Evolutionary conservation across 1,284 basidiomycete genomes (phyloP), one percentile per base, ranked within the genome.

Genomic region (Malassezia yamatoensis): DNA sequence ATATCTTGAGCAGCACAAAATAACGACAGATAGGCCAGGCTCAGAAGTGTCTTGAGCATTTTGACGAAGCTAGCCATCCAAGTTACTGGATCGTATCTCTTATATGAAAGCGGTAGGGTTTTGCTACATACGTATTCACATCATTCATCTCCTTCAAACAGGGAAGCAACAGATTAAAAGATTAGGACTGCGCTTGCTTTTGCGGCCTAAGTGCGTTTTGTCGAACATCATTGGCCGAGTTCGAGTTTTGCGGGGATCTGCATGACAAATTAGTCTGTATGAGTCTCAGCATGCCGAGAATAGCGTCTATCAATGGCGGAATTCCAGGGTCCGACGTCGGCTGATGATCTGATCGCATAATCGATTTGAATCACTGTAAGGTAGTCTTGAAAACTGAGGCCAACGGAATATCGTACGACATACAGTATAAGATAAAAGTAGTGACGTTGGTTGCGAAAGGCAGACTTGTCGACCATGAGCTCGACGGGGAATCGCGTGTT

Each of bases 401-500:
- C 8, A 8, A 20, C 8, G 38, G 8, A 39, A 39, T 39, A 8
- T 20, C n/a, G 15, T n/a, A 6, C 20, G 38, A 39, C n/a, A 20
- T 8, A 39, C 8, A 39, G 38, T 39, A n/a, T 39, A n/a, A n/a
- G n/a, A 39, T n/a, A 39, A 39, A 20, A n/a, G 38, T 39, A 39
- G 3, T 7, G 24, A 7, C 3, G 7, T 3, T 7, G 24, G 24
- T 29, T 29, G 24, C 4, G 24, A 29, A 7, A 3, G 3, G 24
- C 24, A 12, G 13, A 41, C 39, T 41, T 20, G 10, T 32, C 6
- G 32, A n/a, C 16, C 13, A 43, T 43, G 41, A 32, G 21, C 47
- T 45, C 21, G 15, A 33, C 43, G 3, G 43, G 43, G 15, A 70
- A 70, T 62, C 62, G 66, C 51, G 68, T 71, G 32, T 73, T 73